phyloP scores from a whole-genome alignment of 768 basidiomycete species.

The Mycena galericulata region DNA sequence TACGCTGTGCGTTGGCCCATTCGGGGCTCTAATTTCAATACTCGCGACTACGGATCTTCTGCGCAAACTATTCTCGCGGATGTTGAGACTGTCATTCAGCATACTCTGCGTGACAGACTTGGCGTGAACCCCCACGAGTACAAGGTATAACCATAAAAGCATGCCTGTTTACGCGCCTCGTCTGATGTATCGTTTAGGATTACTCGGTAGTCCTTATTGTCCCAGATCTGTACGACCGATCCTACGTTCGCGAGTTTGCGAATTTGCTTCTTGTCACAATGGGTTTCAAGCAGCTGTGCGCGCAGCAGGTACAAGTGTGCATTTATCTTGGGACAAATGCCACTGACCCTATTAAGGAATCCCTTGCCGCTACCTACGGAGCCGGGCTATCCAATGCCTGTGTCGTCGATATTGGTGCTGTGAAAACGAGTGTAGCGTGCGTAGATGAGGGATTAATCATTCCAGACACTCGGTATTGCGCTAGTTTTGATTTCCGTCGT shows the following conservation, averaged over 20 bases:
- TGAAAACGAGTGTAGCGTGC: constrained; percentile 86
- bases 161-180: neutral
- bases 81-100: constrained; percentile 74
- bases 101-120: constrained; percentile 71
- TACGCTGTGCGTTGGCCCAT: constrained; percentile 89
- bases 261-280: constrained; percentile 80
- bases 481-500: constrained; percentile 16
- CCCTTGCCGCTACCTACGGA: constrained; percentile 92
- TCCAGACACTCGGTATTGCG: constrained; percentile 92
- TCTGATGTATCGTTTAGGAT: constrained; percentile 60
- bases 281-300: constrained; percentile 94
- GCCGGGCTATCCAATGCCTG: constrained; percentile 96
- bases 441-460: constrained; percentile 94
- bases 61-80: constrained; percentile 81
- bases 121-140: constrained; percentile 64
- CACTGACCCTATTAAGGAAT: constrained; percentile 68
- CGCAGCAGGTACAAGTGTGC: constrained; percentile 78
- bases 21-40: constrained; percentile 85
- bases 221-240: constrained; percentile 90
- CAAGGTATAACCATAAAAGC: constrained; percentile 65
- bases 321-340: neutral
- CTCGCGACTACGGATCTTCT: constrained; percentile 75
- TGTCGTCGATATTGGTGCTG: constrained; percentile 94
- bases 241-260: constrained; percentile 83
- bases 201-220: constrained; percentile 91